phyloP scores from a whole-genome alignment of 306 rosid genomes.

The Sicyos edulis region DNA sequence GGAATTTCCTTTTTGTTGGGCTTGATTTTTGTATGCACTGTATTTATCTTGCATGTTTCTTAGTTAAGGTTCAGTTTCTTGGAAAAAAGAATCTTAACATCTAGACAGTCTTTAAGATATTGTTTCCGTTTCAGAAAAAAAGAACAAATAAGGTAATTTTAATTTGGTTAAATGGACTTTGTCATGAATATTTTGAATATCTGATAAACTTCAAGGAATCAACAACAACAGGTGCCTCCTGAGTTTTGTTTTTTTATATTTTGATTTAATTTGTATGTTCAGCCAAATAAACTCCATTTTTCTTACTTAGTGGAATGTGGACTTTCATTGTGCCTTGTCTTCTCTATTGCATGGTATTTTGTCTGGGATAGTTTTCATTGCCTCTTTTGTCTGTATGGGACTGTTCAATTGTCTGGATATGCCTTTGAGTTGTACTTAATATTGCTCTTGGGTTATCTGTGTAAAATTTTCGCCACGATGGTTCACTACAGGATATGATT shows the following conservation, averaged over 20 bases:
- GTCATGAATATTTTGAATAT: neutral
- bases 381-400: neutral
- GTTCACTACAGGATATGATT: constrained; percentile 76
- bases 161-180: neutral
- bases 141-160: neutral
- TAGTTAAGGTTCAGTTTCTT: no score
- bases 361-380: constrained; percentile 2
- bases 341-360: neutral
- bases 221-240: neutral
- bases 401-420: neutral
- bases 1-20: no score
- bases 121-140: no score
- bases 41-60: no score
- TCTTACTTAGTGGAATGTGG: neutral
- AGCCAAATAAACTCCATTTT: neutral
- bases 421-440: neutral
- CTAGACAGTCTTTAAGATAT: constrained; percentile 3
- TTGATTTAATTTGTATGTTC: neutral
- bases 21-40: no score
- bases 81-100: neutral
- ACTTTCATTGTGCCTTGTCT: neutral
- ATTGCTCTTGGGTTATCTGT: neutral
- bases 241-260: neutral
- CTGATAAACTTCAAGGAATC: neutral
- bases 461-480: constrained; percentile 1